Evolutionary conservation across 441 rosid genomes (phyloP), one percentile per base, ranked within the genome.

Genomic region (Francoa sonchifolia): DNA sequence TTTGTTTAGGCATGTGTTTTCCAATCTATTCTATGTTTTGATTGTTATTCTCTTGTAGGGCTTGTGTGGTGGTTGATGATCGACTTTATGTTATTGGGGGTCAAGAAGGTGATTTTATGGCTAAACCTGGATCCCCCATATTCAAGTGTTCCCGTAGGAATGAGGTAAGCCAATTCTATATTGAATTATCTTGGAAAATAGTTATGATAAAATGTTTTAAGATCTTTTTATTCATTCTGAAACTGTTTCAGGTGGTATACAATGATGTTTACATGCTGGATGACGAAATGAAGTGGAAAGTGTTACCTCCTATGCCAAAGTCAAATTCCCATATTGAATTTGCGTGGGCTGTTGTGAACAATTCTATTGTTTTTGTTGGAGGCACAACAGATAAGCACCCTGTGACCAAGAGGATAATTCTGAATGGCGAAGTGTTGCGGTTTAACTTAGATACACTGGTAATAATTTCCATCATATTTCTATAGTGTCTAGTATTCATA

Each of bases 51-150:
- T 44, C 28, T 39, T 49, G 56, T 54, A 84, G 95, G 68, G 90
- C 94, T 33, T 81, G 89, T 39, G 41, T 83, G 21, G 93, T 80
- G 48, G 76, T 66, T 52, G 57, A 79, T 62, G 92, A 78, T 49
- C 65, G 59, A 11, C 86, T 89, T 55, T 67, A 65, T 51, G 80
- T 89, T 26, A 58, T 85, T 52, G 98, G 96, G 13, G 98, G 98
- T 49, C 98, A 89, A 72, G 94, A 85, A 58, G 98, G 96, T 54
- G 98, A 89, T 72, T 89, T 85, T 66, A 82, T 90, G 98, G 96
- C 96, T 10, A 85, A 82, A 69, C 94, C 94, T 31, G 94, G 96
- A 68, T 90, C 96, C 3, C 86, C 99, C n/a, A 80, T 82, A 54
- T 90, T 84, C 68, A 89, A 89, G 59, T 84, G 97, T 70, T 83